These are phyloP conservation scores for Scheffersomyces ergatensis DNA, from an alignment of 805 yeast species.

Conservation along the genomic window DNA sequence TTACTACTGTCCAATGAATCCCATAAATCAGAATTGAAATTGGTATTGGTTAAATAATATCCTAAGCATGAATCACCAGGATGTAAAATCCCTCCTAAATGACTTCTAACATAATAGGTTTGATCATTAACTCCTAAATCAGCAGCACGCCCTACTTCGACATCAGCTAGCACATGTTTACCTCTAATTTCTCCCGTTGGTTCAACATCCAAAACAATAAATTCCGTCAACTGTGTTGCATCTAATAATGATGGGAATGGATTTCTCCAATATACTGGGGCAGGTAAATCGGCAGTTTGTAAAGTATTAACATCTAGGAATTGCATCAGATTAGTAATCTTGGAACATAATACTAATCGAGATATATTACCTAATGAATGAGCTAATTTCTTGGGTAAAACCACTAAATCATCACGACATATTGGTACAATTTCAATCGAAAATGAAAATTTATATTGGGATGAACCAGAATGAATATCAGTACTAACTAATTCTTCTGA, in stretches of 20 bases:
- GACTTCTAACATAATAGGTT: slow-evolving; percentile 82
- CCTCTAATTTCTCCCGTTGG: slow-evolving; percentile 81
- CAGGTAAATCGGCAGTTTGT: slow-evolving; percentile 70
- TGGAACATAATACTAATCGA: slow-evolving; percentile 79
- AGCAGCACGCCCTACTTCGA: slow-evolving; percentile 83
- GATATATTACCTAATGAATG: slow-evolving; percentile 78
- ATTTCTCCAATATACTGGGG: slow-evolving; percentile 74
- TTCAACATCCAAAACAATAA: slow-evolving; percentile 89
- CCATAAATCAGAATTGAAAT: slow-evolving; percentile 85
- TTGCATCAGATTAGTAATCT: slow-evolving; percentile 78
- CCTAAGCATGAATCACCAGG: slow-evolving; percentile 97
- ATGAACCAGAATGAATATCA: slow-evolving; percentile 88
- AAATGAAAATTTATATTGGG: slow-evolving; percentile 85
- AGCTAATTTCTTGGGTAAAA: slow-evolving; percentile 85
- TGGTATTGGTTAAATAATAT: slow-evolving; percentile 79
- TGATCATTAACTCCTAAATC: slow-evolving; percentile 87
- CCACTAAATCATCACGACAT: slow-evolving; percentile 94
- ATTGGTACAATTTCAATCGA: slow-evolving; percentile 94
- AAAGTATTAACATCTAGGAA: slow-evolving; percentile 82
- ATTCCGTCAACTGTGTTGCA: slow-evolving; percentile 74
- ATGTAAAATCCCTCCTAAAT: slow-evolving; percentile 89
- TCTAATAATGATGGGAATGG: slow-evolving; percentile 80
- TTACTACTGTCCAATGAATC: slow-evolving; percentile 62
- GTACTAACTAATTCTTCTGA: slow-evolving; percentile 89
- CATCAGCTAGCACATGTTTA: slow-evolving; percentile 80